Evolutionary conservation across 2,329 filamentous ascomycete species (phyloP).

Genomic region (Nothopassalora personata): DNA sequence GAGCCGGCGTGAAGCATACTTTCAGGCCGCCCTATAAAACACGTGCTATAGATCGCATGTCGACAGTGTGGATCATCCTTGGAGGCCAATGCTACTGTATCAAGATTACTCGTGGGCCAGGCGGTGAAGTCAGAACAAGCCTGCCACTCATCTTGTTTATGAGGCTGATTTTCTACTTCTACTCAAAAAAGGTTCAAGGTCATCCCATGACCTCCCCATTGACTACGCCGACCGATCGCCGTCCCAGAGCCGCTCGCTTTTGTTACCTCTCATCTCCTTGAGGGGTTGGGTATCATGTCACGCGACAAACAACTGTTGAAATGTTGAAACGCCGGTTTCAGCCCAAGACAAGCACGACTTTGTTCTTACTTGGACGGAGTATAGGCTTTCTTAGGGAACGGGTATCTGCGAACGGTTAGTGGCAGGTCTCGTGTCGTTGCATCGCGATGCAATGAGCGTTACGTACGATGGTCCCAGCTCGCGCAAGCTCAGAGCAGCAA

Average conservation of each 20-base stretch:
- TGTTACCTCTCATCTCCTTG: constrained; percentile 22
- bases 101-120: not conserved
- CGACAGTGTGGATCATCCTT: not conserved
- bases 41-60: constrained; percentile 4
- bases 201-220: not conserved
- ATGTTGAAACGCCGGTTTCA: constrained; percentile 30
- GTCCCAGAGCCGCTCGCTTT: constrained; percentile 8
- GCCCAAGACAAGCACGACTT: not conserved
- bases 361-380: constrained; percentile 18
- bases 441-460: not conserved
- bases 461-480: constrained; percentile 94
- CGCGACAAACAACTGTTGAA: constrained; percentile 22
- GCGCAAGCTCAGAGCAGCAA: constrained; percentile 87
- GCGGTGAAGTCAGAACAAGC: not conserved
- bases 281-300: constrained; percentile 28
- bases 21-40: constrained; percentile 5
- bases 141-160: not conserved
- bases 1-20: constrained; percentile 1
- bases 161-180: not conserved
- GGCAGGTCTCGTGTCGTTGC: not conserved
- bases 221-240: not conserved
- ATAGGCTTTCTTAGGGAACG: constrained; percentile 37
- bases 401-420: constrained; percentile 25
- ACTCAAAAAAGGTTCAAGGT: not conserved
- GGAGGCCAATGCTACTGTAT: not conserved